Percentiles rank a stretch among this genome's conserved stretches.
These are phyloP conservation scores for Fusarium odoratissimum DNA, from an alignment of 2,329 filamentous ascomycete genomes.

Conservation along the genomic window DNA sequence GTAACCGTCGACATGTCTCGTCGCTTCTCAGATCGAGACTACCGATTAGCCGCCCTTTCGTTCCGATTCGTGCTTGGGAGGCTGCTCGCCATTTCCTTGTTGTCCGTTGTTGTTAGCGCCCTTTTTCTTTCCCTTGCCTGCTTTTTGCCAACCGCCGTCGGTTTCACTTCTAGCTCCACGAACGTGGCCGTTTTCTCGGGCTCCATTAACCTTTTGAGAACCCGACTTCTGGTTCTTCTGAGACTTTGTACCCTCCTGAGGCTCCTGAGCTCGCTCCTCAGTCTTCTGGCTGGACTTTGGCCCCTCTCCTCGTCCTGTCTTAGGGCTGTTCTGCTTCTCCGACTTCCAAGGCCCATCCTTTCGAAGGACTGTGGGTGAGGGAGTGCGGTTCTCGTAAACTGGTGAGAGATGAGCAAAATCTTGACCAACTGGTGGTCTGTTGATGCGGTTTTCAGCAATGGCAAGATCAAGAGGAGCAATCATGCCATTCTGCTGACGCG, in stretches of 20 bases:
- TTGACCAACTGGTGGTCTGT: constrained; percentile 48
- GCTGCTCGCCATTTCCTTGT: constrained; percentile 60
- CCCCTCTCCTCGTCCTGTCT: constrained; percentile 32
- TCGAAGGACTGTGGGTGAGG: constrained; percentile 72
- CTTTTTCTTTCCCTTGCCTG: constrained; percentile 62
- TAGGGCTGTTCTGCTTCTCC: constrained; percentile 42
- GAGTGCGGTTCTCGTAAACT: constrained; percentile 78
- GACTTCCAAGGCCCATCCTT: constrained; percentile 57
- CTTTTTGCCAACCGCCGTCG: constrained; percentile 69
- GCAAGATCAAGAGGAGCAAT: constrained; percentile 69
- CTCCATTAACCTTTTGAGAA: constrained; percentile 53
- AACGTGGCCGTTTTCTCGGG: constrained; percentile 64
- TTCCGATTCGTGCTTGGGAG: constrained; percentile 69
- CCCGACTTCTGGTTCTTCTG: constrained; percentile 46
- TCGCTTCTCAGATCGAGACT: constrained; percentile 35
- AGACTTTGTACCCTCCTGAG: constrained; percentile 35
- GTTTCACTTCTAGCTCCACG: constrained; percentile 67
- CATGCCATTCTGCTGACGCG: constrained; percentile 59
- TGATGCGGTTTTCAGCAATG: constrained; percentile 57
- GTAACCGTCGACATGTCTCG: constrained; percentile 8
- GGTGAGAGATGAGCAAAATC: constrained; percentile 73
- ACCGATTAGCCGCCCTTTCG: constrained; percentile 67
- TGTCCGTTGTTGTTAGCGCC: constrained; percentile 51
- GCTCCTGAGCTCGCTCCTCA: constrained; percentile 44
- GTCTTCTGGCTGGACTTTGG: constrained; percentile 42